Conservation (phyloP, 2,329 filamentous ascomycete genomes). For the Diaporthe sp. region DNA sequence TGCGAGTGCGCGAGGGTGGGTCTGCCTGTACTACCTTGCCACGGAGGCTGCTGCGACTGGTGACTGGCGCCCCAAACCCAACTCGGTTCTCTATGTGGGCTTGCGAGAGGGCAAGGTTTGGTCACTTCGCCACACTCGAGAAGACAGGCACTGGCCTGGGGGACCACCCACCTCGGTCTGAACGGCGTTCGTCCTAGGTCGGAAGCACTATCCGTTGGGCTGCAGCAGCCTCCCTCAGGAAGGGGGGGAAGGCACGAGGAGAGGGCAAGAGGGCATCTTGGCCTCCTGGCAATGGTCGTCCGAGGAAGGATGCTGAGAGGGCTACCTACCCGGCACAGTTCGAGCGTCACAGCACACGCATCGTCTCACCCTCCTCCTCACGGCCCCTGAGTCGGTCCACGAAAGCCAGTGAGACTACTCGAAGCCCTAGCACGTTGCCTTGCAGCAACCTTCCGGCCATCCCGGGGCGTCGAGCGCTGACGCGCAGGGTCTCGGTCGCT, state of each 20-base stretch:
- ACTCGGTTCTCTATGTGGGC: background rate
- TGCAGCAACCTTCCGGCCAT: conserved; percentile 31
- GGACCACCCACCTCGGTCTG: conserved; percentile 11
- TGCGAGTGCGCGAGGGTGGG: conserved; percentile 14
- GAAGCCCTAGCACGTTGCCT: conserved; percentile 29
- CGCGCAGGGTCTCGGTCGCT: conserved; percentile 11
- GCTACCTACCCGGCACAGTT: conserved; percentile 1
- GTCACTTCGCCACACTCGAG: conserved; percentile 5
- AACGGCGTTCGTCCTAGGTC: conserved; percentile 33
- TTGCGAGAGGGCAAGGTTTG: conserved; percentile 11
- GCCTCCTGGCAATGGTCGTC: conserved; percentile 1
- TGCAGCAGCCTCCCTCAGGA: conserved; percentile 6
- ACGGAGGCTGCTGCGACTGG: background rate
- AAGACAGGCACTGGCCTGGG: conserved; percentile 1
- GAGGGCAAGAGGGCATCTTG: conserved; percentile 4
- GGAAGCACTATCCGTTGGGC: conserved; percentile 21
- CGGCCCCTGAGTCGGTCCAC: conserved; percentile 12
- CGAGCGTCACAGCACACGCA: conserved; percentile 21
- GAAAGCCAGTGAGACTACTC: conserved; percentile 8
- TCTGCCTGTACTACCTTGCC: conserved; percentile 17
- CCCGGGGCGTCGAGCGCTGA: conserved; percentile 8
- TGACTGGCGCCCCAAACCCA: background rate
- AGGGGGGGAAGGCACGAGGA: background rate
- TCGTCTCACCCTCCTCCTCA: conserved; percentile 23
- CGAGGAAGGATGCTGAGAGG: background rate